Evolutionary conservation across 768 basidiomycete species (phyloP), one percentile per base, ranked within the genome.

Genomic region (Termitomyces sp.): DNA sequence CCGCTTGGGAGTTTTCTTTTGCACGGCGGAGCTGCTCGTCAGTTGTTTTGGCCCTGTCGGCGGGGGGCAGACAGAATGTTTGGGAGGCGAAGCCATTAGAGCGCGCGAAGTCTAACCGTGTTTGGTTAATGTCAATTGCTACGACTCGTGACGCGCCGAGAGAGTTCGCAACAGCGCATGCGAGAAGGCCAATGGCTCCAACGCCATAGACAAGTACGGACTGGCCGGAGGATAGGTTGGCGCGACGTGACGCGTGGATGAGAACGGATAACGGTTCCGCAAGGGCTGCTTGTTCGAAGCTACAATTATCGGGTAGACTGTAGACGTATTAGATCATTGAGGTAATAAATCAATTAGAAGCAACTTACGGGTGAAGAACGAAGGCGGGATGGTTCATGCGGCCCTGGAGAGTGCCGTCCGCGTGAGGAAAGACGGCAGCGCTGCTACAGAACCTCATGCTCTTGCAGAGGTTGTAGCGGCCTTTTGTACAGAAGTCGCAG

Each of bases 181-280:
- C 91, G 41, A 98, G 85, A 38, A 97, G 82, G 51, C 96, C 96
- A 69, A 98, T 96, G 9, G 96, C 85, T 49, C 96, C 96, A 19
- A 89, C 91, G 53, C 96, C 96, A 61, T 94, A 89, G 52, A 98
- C 89, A 60, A 97, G 86, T 45, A 96, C 85, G 50, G 83, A 77
- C 56, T 91, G 85, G 32, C 86, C 85, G 8, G 78, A 65, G 9
- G 70, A 56, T 49, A 77, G 63, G 23, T 67, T 65, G 8, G 77
- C 77, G 38, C 83, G 79, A 41, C 79, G 75, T 6, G 76, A 72
- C 29, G 83, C 83, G 58, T 85, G 83, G 52, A 96, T 79, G 64
- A 95, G 80, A 64, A 98, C 96, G 44, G 91, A 92, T 57, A 98
- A 87, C 25, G 96, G 96, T 69, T 98, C 96, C 9, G 95, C 93